Base-by-base conservation (phyloP, 163 green algal genomes). In the Chlorella variabilis region DNA sequence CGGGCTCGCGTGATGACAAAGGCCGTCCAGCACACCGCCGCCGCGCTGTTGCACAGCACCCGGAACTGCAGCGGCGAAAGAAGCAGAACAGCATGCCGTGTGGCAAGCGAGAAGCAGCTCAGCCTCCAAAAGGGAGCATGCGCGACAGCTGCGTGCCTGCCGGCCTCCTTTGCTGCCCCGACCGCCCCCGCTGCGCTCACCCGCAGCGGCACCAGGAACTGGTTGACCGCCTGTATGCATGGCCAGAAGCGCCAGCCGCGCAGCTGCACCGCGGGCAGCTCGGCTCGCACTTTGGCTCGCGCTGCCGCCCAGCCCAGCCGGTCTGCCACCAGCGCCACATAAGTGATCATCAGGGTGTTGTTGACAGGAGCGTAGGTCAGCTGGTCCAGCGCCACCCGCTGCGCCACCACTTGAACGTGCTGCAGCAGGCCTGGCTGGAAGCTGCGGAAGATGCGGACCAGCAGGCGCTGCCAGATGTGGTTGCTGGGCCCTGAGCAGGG, bases 21-120 rank as follows among this genome's bases (percentile, higher is more conserved):
- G 5, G 63, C 67, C n/a, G 69, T 75, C 85, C 85, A 89, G 23
- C 70, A 23, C 34, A 89, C 65, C 9, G 81, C 54, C 27, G 96
- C 84, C 1, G 89, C 0, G 79, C 98, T 98, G 81, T 91, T 84
- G 80, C 93, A 97, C 9, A 97, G 89, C 45, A 98, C 94, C 5
- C 94, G 86, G 31, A 97, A 88, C 82, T 98, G 80, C 29, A 95
- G 73, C 27, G 56, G 18, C 21, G n/a, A n/a, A n/a, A n/a, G n/a
- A n/a, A n/a, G n/a, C n/a, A n/a, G n/a, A n/a, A n/a, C n/a, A n/a
- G n/a, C n/a, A n/a, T n/a, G n/a, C n/a, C n/a, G n/a, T n/a, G n/a
- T n/a, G n/a, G n/a, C n/a, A n/a, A n/a, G n/a, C n/a, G n/a, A n/a
- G n/a, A n/a, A n/a, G n/a, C n/a, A n/a, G n/a, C n/a, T n/a, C n/a